Evolutionary conservation across 805 yeast genomes (phyloP), one percentile per base, ranked within the genome.

Genomic region (Metschnikowia gruessii): DNA sequence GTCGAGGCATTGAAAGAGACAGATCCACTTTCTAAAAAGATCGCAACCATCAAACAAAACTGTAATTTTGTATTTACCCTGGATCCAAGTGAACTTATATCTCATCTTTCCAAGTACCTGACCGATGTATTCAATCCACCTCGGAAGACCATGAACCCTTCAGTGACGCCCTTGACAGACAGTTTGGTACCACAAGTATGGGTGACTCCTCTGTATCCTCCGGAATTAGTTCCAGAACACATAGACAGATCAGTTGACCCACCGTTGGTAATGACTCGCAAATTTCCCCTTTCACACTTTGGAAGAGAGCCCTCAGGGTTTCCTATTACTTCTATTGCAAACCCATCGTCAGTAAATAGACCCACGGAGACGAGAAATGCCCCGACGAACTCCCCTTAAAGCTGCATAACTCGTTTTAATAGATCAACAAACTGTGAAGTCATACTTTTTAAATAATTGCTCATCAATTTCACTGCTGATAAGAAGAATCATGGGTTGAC

Each of bases 81-180:
- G 39, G 46, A 57, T 21, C 40, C 53, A 5, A 60, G 59, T 3
- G 53, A 43, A 10, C 49, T 59, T 36, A 29, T 61, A 9, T 51
- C 57, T 26, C 69, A 65, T 47, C 42, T 71, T 22, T 43, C 56
- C 32, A 49, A 58, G 38, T 53, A 58, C 45, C 64, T 66, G 44
- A 69, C 75, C 2, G 67, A 70, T 46, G 61, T 70, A 15, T 70
- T 71, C 52, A 60, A 58, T 40, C 76, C 75, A 2, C 61, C 51
- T 43, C 59, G 67, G 46, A 60, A 72, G 43, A 69, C 74, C 1
- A 61, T 59, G 49, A 64, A 62, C 44, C 67, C 72, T 7, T 15
- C 56, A 3, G 58, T 70, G 17, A 69, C 72, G 0, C 74, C 76
- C 4, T 58, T 70, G 22, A 69, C 74, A 2, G 75, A 70, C 51